These are phyloP conservation scores for Amylostereum areolatum DNA, from an alignment of 1,284 basidiomycete species.

Conservation along the genomic window DNA sequence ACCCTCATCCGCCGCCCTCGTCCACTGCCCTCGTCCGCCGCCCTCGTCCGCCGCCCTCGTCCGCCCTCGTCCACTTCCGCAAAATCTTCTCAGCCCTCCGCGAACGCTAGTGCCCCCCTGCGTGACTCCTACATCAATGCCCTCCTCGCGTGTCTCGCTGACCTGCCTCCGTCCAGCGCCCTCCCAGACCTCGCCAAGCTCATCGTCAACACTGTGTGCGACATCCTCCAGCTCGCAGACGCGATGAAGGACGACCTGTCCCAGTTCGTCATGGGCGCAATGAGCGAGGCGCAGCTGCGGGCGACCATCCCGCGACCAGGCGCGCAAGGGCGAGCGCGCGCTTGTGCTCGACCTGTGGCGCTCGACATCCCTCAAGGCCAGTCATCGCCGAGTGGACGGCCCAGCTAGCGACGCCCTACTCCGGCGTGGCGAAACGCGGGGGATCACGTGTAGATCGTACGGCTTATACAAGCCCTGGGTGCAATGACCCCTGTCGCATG, in stretches of 20 bases:
- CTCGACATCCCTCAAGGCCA: constrained; percentile 22
- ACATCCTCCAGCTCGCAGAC: constrained; percentile 44
- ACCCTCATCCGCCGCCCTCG: too few species aligned
- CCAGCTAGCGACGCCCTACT: constrained; percentile 12
- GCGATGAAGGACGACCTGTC: constrained; percentile 61
- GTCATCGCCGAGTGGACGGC: constrained; percentile 39
- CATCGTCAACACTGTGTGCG: constrained; percentile 38
- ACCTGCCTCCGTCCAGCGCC: constrained; percentile 18
- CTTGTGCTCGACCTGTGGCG: constrained; percentile 48
- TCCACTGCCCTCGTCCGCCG: too few species aligned
- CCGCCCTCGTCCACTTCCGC: constrained; percentile 42
- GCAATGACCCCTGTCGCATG: constrained; percentile 40
- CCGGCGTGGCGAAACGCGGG: constrained; percentile 11
- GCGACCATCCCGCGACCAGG: constrained; percentile 42
- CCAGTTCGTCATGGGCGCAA: constrained; percentile 50
- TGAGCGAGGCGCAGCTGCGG: constrained; percentile 53
- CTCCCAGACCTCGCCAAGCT: constrained; percentile 28
- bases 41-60: constrained; percentile 57
- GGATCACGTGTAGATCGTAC: constrained; percentile 34
- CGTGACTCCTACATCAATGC: constrained; percentile 49
- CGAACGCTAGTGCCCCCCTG: constrained; percentile 58
- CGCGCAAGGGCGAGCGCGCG: constrained; percentile 45
- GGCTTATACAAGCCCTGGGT: constrained; percentile 42
- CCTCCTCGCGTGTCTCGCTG: constrained; percentile 35
- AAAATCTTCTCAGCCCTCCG: constrained; percentile 44